Base-by-base conservation (phyloP, 1,284 basidiomycete genomes). In the Dichomitus squalens region DNA sequence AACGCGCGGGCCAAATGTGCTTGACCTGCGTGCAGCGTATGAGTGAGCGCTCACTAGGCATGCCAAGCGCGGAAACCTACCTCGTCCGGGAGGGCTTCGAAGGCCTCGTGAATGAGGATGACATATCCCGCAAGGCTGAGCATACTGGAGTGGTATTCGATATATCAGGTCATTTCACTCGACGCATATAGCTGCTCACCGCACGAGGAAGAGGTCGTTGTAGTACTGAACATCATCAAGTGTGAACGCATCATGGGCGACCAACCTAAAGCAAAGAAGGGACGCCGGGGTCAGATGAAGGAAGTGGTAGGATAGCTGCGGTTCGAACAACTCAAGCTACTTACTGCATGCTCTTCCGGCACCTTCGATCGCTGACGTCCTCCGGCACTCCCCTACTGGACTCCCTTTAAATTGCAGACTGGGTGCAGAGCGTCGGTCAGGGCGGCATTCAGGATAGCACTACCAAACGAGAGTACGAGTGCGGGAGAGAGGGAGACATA, bases 1-100 rank as follows among this genome's bases (percentile, higher is more conserved):
- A 57, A 31, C 60, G 63, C n/a, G 63, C 58, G 1, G 60, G 59
- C 63, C 63, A 64, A 29, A 64, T 64, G 31, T 60, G 53, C 21
- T 55, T 35, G 34, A 60, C 48, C 63, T 64, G 33, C 9, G 20
- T 6, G 41, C 2, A 12, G 7, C 6, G 4, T 39, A 16, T 3
- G 9, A 36, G 21, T 14, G 14, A 52, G 27, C 18, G 33, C 6
- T 12, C 23, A 8, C 27, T 21, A n/a, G 16, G 2, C 16, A 27
- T 6, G 6, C 8, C 5, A 1, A 47, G 2, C 14, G 20, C 8
- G 20, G n/a, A 7, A 5, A 31, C 52, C 9, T 33, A 63, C 63
- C 50, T 64, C 63, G 34, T 62, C 63, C 2, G 58, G 52, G 9
- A 64, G 41, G 7, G 56, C 56, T 1, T 36, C 52, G 16, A 64